Evolutionary conservation across 2,329 filamentous ascomycete species (phyloP), one percentile per base, ranked within the genome.

Genomic region (Metarhizium sp.): DNA sequence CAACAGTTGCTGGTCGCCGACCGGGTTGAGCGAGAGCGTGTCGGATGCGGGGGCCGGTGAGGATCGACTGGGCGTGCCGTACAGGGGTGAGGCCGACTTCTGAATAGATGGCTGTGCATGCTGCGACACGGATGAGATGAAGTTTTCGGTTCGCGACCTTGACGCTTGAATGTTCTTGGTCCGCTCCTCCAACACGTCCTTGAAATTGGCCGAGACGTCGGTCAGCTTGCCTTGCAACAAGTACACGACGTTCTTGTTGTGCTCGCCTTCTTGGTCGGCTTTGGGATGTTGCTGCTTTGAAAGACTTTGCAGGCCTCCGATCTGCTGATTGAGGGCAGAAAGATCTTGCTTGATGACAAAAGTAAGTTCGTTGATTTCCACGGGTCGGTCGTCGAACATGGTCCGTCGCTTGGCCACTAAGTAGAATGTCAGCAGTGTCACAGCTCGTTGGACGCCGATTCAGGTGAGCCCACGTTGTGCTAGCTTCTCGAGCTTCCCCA

Each of bases 331-430:
- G 25, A 84, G 70, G 10, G 77, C 84, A 1, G 90, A 90, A 53
- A 97, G 82, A 66, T 97, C 92, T 77, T 97, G 92, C 75, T 97
- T 97, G 78, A 97, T 96, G 67, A 97, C 88, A 67, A 92, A 96
- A 7, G 92, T 96, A 69, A 96, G 83, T 72, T 97, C 91, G 70
- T 94, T 94, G 70, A 97, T 96, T 73, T 99, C 94, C 55, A 96
- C 89, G 0, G 94, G 91, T 68, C 90, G 84, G 75, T 99, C 94
- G 71, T 99, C 94, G 69, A 99, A 99, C 47, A 99, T 84, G 10
- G 94, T 96, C 73, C 96, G 95, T 66, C 92, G 85, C 71, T 91
- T 92, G n/a, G 94, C 94, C 68, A 99, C 85, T 88, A 40, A 58
- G 30, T 18, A 8, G 8, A 18, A 13, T 42, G 55, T 63, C n/a